phyloP scores from a whole-genome alignment of 164 flowering plant species.

The Taxillus chinensis region DNA sequence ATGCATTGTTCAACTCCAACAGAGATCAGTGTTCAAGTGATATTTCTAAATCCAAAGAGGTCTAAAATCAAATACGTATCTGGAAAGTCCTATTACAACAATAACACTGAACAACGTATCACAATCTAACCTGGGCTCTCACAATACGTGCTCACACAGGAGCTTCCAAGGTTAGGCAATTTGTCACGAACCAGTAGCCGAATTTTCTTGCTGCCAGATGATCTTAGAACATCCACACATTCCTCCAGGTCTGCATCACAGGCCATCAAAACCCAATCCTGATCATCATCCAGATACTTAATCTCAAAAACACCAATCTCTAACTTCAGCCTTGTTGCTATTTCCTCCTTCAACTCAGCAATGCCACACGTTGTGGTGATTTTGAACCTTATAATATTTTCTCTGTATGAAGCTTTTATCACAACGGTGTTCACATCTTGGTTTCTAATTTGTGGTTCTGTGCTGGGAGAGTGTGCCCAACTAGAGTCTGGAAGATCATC shows the following conservation, averaged over 20 bases:
- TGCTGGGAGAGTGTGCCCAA: slow-evolving; percentile 25
- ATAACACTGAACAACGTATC: no score
- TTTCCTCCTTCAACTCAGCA: slow-evolving; percentile 67
- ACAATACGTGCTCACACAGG: slow-evolving; percentile 62
- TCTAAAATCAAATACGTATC: no score
- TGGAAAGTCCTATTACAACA: no score
- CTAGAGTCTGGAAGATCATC: slow-evolving; percentile 35
- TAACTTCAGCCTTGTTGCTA: slow-evolving; percentile 73
- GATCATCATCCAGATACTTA: slow-evolving; percentile 86
- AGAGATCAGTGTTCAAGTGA: no score
- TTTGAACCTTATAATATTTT: slow-evolving; percentile 74
- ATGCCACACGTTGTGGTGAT: slow-evolving; percentile 40
- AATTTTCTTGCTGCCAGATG: slow-evolving; percentile 49
- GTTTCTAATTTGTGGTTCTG: slow-evolving; percentile 1
- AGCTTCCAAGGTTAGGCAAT: slow-evolving; percentile 66
- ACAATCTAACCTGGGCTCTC: slow-evolving; percentile 25
- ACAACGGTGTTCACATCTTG: slow-evolving; percentile 45
- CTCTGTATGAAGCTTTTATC: slow-evolving; percentile 69
- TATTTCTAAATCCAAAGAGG: no score
- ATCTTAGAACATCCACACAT: slow-evolving; percentile 58
- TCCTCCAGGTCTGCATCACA: slow-evolving; percentile 87
- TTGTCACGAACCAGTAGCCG: slow-evolving; percentile 59
- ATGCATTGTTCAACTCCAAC: no score
- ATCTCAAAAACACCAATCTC: slow-evolving; percentile 76
- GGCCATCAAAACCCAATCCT: slow-evolving; percentile 70